Evolutionary conservation across 495 filamentous ascomycete genomes (phyloP).

Genomic region (Hypoxylon crocopeplum): DNA sequence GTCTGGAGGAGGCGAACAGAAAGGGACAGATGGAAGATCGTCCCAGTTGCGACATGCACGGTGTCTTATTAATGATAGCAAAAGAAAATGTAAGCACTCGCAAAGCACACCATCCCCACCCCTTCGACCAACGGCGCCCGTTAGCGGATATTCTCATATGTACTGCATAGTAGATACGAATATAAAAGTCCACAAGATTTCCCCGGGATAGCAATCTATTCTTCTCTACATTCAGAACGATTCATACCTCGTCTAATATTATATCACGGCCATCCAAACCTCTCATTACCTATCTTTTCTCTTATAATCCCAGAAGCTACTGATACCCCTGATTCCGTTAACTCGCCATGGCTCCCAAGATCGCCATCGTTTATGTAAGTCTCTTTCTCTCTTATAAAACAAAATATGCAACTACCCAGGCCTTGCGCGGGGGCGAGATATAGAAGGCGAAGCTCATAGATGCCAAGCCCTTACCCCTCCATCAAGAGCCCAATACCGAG

Average conservation of each 20-base stretch:
- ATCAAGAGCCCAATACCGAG: not conserved
- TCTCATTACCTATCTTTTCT: constrained; percentile 2
- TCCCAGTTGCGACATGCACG: constrained; percentile 8
- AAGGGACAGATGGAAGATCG: constrained; percentile 15
- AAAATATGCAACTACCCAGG: not conserved
- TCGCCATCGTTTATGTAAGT: constrained; percentile 89
- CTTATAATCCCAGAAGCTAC: not conserved
- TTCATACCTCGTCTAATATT: not conserved
- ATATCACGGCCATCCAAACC: not conserved
- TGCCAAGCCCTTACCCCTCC: not conserved
- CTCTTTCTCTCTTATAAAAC: not conserved
- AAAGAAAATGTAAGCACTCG: constrained; percentile 23
- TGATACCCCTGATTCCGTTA: constrained; percentile 26
- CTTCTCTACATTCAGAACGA: not conserved
- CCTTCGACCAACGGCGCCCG: constrained; percentile 1
- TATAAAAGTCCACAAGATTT: constrained; percentile 26
- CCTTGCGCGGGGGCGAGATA: not conserved
- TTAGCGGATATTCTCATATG: constrained; percentile 15
- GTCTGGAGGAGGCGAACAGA: not conserved
- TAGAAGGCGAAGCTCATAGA: not conserved
- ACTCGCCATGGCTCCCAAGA: constrained; percentile 85
- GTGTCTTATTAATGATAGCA: constrained; percentile 25
- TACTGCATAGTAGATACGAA: constrained; percentile 1
- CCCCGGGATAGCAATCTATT: not conserved
- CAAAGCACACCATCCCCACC: constrained; percentile 28